phyloP scores from a whole-genome alignment of 805 yeast species.

The Pichia cephalocereana region DNA sequence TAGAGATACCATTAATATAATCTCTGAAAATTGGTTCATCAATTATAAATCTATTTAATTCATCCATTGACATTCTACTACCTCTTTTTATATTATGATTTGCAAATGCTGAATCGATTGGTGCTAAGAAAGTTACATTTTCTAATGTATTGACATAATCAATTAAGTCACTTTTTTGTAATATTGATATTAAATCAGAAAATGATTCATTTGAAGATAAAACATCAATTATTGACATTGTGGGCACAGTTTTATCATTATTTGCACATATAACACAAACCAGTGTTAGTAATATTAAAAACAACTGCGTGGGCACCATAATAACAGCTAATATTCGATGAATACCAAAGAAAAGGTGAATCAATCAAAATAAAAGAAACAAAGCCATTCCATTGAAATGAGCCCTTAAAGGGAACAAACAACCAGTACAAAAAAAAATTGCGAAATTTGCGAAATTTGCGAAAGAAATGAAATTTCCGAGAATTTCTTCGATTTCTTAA shows the following conservation, averaged over 20 bases:
- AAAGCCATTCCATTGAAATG: too few relatives aligned
- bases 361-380: too few relatives aligned
- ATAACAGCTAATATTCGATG: too few relatives aligned
- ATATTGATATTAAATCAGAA: conserved; percentile 47
- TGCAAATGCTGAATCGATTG: conserved; percentile 66
- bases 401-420: too few relatives aligned
- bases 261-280: too few relatives aligned
- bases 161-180: conserved; percentile 56
- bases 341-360: too few relatives aligned
- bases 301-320: not conserved
- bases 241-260: conserved; percentile 17
- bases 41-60: conserved; percentile 26
- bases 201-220: conserved; percentile 61
- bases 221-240: conserved; percentile 51
- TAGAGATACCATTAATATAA: conserved; percentile 22
- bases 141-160: conserved; percentile 49
- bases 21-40: conserved; percentile 22
- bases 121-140: conserved; percentile 71
- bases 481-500: too few relatives aligned
- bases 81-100: not conserved
- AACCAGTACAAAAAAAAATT: too few relatives aligned
- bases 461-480: too few relatives aligned
- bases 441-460: too few relatives aligned
- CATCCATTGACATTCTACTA: conserved; percentile 8
- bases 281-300: too few relatives aligned